Percentiles rank a stretch among this genome's conserved stretches.
These are phyloP conservation scores for Solanum hybrid DNA, from an alignment of 305 asterid genomes.

Conservation along the genomic window DNA sequence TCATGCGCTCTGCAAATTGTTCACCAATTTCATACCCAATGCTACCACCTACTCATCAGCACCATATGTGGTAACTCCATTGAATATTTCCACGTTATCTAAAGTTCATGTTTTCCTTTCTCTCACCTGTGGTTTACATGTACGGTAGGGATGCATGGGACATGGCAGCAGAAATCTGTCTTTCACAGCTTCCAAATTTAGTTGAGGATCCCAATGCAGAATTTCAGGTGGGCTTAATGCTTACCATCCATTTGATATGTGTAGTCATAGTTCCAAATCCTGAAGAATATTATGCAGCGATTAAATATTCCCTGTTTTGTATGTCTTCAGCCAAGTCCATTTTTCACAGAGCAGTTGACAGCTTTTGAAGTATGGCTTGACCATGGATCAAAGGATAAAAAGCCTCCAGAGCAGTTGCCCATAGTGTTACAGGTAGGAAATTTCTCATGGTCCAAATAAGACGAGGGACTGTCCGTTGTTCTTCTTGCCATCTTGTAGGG, in stretches of 20 bases:
- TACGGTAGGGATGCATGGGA: conserved; percentile 98
- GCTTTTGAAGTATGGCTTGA: conserved; percentile 99
- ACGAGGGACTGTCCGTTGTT: neutral
- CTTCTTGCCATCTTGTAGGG: neutral
- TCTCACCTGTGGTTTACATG: conserved; percentile 8
- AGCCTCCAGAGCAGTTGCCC: conserved; percentile 98
- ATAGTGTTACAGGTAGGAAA: conserved; percentile 90
- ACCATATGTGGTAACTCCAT: conserved; percentile 82
- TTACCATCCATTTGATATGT: conserved; percentile 1
- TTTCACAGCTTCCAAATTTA: conserved; percentile 92
- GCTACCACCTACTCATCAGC: conserved; percentile 97
- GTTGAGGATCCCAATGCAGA: conserved; percentile 91
- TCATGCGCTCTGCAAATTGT: conserved; percentile 99
- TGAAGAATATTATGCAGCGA: neutral
- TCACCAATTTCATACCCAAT: conserved; percentile 87
- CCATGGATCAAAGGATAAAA: conserved; percentile 95
- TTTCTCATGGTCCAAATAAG: conserved; percentile 10
- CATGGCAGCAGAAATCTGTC: conserved; percentile 99
- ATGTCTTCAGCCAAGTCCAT: conserved; percentile 79
- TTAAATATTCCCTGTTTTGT: neutral
- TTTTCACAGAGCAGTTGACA: conserved; percentile 93
- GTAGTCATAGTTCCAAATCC: conserved; percentile 7
- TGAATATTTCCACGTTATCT: neutral
- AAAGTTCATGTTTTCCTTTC: conserved; percentile 22
- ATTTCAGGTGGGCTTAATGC: conserved; percentile 58